phyloP scores from a whole-genome alignment of 805 yeast genomes.

The Groenewaldozyma tartarivorans region DNA sequence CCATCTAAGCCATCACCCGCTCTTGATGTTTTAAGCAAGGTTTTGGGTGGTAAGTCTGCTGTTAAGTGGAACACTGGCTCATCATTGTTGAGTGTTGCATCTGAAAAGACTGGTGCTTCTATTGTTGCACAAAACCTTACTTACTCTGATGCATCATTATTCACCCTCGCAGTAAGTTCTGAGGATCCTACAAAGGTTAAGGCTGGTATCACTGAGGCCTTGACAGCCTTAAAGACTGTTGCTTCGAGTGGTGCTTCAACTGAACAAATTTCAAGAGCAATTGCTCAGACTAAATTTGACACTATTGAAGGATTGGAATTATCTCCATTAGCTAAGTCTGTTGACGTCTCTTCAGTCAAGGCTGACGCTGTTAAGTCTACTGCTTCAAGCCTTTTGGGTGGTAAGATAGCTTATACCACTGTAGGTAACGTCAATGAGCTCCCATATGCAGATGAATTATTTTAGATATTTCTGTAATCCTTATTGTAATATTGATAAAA shows the following conservation, averaged over 20 bases:
- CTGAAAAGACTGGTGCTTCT: conserved; percentile 35
- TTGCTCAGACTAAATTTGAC: conserved; percentile 50
- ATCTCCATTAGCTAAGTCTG: conserved; percentile 26
- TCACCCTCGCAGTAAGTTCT: conserved; percentile 60
- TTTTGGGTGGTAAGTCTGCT: conserved; percentile 41
- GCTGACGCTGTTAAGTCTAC: conserved; percentile 27
- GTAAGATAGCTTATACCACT: conserved; percentile 74
- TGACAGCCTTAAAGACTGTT: conserved; percentile 20
- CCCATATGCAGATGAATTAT: conserved; percentile 86
- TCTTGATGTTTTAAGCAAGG: conserved; percentile 60
- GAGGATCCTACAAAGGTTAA: conserved; percentile 49
- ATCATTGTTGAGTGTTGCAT: conserved; percentile 39
- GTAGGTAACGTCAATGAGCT: conserved; percentile 79
- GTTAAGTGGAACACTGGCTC: conserved; percentile 46
- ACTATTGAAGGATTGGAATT: conserved; percentile 34
- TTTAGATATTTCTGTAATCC: conserved; percentile 19
- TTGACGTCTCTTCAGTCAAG: conserved; percentile 28
- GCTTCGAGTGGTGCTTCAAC: conserved; percentile 21
- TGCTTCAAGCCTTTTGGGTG: conserved; percentile 28
- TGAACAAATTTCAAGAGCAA: conserved; percentile 39
- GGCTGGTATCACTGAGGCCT: conserved; percentile 42
- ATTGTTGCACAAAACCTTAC: conserved; percentile 45
- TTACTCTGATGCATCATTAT: conserved; percentile 74
- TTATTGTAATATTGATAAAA: no score
- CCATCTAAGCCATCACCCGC: conserved; percentile 57